Conservation (phyloP, 768 basidiomycete species). For the Amanita molliuscula region DNA sequence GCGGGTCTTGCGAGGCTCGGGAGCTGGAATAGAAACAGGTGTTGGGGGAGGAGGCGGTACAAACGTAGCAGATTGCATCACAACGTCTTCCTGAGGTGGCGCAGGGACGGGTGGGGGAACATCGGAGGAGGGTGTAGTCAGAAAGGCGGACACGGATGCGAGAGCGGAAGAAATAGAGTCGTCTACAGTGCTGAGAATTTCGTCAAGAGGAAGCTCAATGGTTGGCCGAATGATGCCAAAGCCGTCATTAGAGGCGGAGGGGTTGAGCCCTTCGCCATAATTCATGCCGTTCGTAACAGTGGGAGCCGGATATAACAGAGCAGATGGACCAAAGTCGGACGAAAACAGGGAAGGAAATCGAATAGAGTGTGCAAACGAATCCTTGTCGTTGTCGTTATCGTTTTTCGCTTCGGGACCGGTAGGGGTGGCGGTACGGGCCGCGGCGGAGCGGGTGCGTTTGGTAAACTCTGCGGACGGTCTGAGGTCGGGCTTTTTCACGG, state of each 20-base stretch:
- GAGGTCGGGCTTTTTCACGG: slow-evolving; percentile 54
- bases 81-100: slow-evolving; percentile 9
- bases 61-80: slow-evolving; percentile 9
- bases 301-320: slow-evolving; percentile 58
- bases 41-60: not conserved
- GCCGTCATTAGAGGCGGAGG: slow-evolving; percentile 33
- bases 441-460: slow-evolving; percentile 29
- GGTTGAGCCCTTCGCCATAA: slow-evolving; percentile 66
- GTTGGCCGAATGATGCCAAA: slow-evolving; percentile 68
- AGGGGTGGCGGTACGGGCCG: slow-evolving; percentile 18
- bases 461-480: slow-evolving; percentile 59
- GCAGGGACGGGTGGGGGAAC: not conserved
- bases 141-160: slow-evolving; percentile 9
- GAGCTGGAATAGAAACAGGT: not conserved
- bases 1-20: slow-evolving; percentile 3
- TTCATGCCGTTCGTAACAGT: slow-evolving; percentile 60
- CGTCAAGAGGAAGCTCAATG: slow-evolving; percentile 81
- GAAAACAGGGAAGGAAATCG: slow-evolving; percentile 69
- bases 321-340: slow-evolving; percentile 68
- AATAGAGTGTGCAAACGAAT: slow-evolving; percentile 28
- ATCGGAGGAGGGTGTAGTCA: slow-evolving; percentile 10
- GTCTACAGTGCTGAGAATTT: slow-evolving; percentile 51
- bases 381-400: slow-evolving; percentile 23
- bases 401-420: slow-evolving; percentile 14
- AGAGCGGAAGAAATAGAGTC: slow-evolving; percentile 17